Base-by-base conservation (phyloP, 257 asterid genomes). In the Nicotiana otophora region DNA sequence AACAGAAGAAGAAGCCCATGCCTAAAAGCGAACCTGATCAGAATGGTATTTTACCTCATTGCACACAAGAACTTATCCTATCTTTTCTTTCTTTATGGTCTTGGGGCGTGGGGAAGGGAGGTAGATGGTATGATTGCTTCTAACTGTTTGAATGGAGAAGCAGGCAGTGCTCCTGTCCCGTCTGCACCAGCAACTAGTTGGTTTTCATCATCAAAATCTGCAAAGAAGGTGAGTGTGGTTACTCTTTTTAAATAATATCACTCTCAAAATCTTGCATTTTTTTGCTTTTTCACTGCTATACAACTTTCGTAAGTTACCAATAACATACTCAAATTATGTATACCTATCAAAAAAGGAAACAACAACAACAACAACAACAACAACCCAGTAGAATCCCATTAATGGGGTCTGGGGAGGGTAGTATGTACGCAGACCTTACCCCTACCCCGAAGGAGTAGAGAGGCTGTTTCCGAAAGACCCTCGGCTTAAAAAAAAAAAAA, bases 181-280 rank as follows among this genome's bases (percentile, higher is more conserved):
- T 76, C 91, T 83, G 87, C 98, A 79, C 91, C 95, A 81, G 86
- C 99, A 81, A 94, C 95, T 87, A 77, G 89, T 87, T 96, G 99
- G 99, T 96, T 96, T 93, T 77, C 97, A 75, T 94, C 98, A 54
- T 55, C 97, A 42, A 93, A 90, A 88, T 93, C 99, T 77, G 94
- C 95, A 55, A 96, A 92, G 87, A 94, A 94, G 97, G 99, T 95
- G 33, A 5, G 62, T 15, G 9, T 72, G 26, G 7, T 20, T 11
- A 26, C 8, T 31, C 46, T 15, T 57, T 72, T 17, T 34, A 14
- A 48, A 30, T 33, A 5, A 46, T 11, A 17, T n/a, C 10, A 28
- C 54, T 10, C 19, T 39, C 60, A 7, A 61, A 17, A 20, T 68
- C 54, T 58, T 67, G 62, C 58, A 53, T 23, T 19, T 80, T 63